Evolutionary conservation across 805 yeast genomes (phyloP).

Genomic region (Sugiyamaella smithiae): DNA sequence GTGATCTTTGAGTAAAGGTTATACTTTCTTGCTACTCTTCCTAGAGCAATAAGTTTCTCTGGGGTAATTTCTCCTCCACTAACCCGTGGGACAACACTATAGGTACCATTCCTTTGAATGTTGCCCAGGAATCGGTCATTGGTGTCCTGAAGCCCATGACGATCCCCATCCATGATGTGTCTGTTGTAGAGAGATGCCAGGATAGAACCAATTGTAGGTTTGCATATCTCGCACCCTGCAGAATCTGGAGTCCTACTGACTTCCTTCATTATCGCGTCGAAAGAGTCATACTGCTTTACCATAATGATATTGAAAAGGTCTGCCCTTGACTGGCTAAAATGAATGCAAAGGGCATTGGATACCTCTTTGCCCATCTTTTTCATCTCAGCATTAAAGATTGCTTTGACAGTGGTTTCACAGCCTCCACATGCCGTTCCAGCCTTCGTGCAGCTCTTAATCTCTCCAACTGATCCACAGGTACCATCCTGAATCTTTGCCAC

Average conservation of each 20-base stretch:
- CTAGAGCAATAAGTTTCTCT: constrained; percentile 31
- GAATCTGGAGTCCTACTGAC: constrained; percentile 31
- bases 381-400: constrained; percentile 38
- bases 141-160: constrained; percentile 39
- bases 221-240: constrained; percentile 40
- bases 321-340: constrained; percentile 37
- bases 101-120: constrained; percentile 40
- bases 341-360: constrained; percentile 35
- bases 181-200: constrained; percentile 37
- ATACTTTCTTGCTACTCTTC: constrained; percentile 10
- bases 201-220: constrained; percentile 38
- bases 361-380: constrained; percentile 36
- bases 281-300: constrained; percentile 34
- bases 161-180: constrained; percentile 33
- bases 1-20: constrained; percentile 10
- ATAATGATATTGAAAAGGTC: constrained; percentile 37
- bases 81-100: constrained; percentile 39
- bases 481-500: constrained; percentile 33
- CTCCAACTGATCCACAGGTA: constrained; percentile 32
- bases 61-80: constrained; percentile 42
- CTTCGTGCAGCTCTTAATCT: constrained; percentile 36
- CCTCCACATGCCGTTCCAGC: constrained; percentile 44
- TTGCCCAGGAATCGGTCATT: constrained; percentile 39
- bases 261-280: constrained; percentile 34
- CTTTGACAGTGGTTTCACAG: constrained; percentile 39